phyloP scores from a whole-genome alignment of 345 rosid species.

The Garcia nutans region DNA sequence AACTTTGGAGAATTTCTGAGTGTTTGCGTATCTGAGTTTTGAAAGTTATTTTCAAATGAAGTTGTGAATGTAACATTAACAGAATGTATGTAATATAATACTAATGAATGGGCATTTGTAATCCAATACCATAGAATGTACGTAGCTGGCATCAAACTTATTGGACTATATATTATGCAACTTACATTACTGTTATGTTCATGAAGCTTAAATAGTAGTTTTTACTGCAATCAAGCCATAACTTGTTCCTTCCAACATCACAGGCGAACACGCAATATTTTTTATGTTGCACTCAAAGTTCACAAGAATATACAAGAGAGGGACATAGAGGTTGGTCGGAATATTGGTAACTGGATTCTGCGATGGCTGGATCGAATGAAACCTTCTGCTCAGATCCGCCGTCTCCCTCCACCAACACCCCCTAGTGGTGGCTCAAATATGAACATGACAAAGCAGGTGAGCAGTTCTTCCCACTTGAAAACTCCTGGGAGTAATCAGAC shows the following conservation, averaged over 20 bases:
- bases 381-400: conserved; percentile 88
- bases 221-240: not conserved
- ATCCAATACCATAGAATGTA: not conserved
- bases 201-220: not conserved
- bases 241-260: conserved; percentile 11
- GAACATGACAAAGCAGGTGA: conserved; percentile 42
- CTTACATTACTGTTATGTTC: not conserved
- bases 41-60: not conserved
- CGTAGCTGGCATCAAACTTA: not conserved
- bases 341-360: conserved; percentile 83
- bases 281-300: conserved; percentile 61
- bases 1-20: not conserved
- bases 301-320: conserved; percentile 75
- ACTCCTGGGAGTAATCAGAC: conserved; percentile 33
- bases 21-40: not conserved
- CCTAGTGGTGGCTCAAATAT: conserved; percentile 28
- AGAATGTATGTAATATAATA: too few species aligned
- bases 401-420: conserved; percentile 27
- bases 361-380: conserved; percentile 81
- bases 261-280: conserved; percentile 64
- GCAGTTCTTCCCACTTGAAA: conserved; percentile 39
- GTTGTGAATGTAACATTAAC: not conserved
- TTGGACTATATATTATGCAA: not conserved
- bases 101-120: too few species aligned
- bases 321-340: conserved; percentile 85